These are phyloP conservation scores for Plasmodium inui DNA, from an alignment of 169 alveolate species.

Conservation along the genomic window DNA sequence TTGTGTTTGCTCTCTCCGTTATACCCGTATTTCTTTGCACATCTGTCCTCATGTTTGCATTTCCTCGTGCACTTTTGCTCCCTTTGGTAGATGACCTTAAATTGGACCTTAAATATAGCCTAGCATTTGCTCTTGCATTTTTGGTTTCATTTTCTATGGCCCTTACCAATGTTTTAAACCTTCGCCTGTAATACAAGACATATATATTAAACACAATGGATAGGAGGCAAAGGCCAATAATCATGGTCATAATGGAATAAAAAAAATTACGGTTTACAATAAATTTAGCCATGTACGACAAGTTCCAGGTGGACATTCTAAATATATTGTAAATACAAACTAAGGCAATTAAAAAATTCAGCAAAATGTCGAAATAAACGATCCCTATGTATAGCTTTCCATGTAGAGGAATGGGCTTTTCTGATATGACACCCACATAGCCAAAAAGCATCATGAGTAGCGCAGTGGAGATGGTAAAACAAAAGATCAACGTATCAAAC, in stretches of 20 bases:
- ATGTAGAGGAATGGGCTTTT: slow-evolving; percentile 4
- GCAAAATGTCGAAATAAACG: slow-evolving; percentile 11
- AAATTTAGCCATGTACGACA: not conserved
- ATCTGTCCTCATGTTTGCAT: not conserved
- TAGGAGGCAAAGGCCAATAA: slow-evolving; percentile 12
- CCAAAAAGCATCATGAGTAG: slow-evolving; percentile 62
- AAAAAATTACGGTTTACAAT: slow-evolving; percentile 17
- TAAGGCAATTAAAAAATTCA: slow-evolving; percentile 37
- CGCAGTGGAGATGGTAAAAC: not conserved
- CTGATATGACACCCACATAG: slow-evolving; percentile 35
- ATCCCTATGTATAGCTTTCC: slow-evolving; percentile 17
- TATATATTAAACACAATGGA: slow-evolving; percentile 37
- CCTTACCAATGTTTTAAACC: slow-evolving; percentile 23
- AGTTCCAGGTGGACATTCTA: not conserved
- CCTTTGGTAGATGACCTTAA: not conserved
- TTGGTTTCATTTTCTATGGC: not conserved
- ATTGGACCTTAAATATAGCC: not conserved
- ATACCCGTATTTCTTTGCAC: not conserved
- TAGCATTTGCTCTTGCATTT: not conserved
- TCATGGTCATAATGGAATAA: slow-evolving; percentile 12
- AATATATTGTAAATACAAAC: not conserved
- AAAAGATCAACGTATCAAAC: slow-evolving; percentile 14
- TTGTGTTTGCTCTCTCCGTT: not conserved
- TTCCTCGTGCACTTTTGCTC: not conserved
- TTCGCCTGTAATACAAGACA: slow-evolving; percentile 13